These are phyloP conservation scores for Leucosporidium yakuticum DNA, from an alignment of 768 basidiomycete genomes.

Conservation along the genomic window DNA sequence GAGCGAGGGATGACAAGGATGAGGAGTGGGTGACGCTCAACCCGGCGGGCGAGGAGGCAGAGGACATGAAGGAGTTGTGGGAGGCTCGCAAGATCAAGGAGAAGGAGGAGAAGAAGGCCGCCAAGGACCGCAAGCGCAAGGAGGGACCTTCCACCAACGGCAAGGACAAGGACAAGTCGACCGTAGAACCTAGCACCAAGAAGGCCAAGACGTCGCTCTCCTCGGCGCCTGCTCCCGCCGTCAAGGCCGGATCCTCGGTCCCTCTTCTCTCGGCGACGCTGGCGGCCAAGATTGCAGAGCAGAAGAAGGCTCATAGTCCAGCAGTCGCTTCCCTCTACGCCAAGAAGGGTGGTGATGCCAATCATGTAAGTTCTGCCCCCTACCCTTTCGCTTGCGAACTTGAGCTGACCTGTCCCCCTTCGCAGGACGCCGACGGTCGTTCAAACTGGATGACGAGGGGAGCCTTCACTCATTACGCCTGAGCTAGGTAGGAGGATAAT, in stretches of 20 bases:
- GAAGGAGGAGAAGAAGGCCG: constrained; percentile 51
- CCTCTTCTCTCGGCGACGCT: constrained; percentile 27
- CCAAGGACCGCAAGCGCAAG: constrained; percentile 53
- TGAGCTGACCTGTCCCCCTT: neutral
- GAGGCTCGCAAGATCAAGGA: constrained; percentile 53
- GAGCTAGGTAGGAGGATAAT: neutral
- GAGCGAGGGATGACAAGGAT: constrained; percentile 50
- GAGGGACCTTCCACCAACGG: constrained; percentile 43
- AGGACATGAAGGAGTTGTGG: constrained; percentile 56
- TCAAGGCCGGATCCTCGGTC: constrained; percentile 28
- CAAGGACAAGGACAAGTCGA: constrained; percentile 19
- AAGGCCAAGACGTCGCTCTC: constrained; percentile 30
- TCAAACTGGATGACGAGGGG: constrained; percentile 33
- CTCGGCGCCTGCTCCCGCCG: constrained; percentile 11
- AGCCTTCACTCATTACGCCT: constrained; percentile 7
- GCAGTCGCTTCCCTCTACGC: constrained; percentile 33
- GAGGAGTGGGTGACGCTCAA: constrained; percentile 61
- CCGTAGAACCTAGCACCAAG: constrained; percentile 36
- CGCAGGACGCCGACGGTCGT: constrained; percentile 27
- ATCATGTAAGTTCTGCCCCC: constrained; percentile 1
- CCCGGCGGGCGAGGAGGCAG: constrained; percentile 59
- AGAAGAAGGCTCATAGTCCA: constrained; percentile 32
- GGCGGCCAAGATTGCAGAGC: constrained; percentile 32
- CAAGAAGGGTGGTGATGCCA: constrained; percentile 26
- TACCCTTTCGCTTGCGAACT: neutral